Percentiles rank a stretch among this genome's conserved stretches.
Evolutionary conservation across 768 basidiomycete genomes (phyloP).

Genomic region (Tylopilus balloui): DNA sequence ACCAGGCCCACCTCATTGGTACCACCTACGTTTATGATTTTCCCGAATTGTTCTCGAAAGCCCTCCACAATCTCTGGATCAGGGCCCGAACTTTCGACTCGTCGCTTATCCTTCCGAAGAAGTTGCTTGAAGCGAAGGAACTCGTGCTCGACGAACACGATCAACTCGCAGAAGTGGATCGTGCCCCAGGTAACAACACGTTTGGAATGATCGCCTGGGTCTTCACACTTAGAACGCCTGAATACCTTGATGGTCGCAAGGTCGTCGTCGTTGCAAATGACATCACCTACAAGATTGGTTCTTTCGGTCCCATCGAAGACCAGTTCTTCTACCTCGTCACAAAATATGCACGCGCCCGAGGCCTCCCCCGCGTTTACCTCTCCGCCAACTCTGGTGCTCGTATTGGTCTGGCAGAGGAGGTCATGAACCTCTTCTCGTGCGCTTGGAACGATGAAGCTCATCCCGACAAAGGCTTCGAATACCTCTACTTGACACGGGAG

Average conservation of each 20-base stretch:
- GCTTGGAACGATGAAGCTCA: slow-evolving; percentile 80
- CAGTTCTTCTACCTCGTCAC: slow-evolving; percentile 95
- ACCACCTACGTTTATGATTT: slow-evolving; percentile 99
- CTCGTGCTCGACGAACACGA: slow-evolving; percentile 93
- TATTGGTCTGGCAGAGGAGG: slow-evolving; percentile 92
- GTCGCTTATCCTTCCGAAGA: slow-evolving; percentile 68
- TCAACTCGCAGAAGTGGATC: slow-evolving; percentile 82
- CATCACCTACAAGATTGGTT: slow-evolving; percentile 98
- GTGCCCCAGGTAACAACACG: slow-evolving; percentile 89
- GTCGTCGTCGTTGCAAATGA: slow-evolving; percentile 94
- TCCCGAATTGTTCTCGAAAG: slow-evolving; percentile 98
- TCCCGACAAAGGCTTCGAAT: slow-evolving; percentile 94
- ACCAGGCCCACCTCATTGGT: slow-evolving; percentile 96
- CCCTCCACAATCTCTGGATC: slow-evolving; percentile 89
- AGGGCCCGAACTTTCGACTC: slow-evolving; percentile 62
- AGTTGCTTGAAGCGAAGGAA: slow-evolving; percentile 78
- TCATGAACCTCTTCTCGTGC: slow-evolving; percentile 79
- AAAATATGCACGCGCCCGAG: slow-evolving; percentile 83
- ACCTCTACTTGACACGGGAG: slow-evolving; percentile 92
- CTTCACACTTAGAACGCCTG: slow-evolving; percentile 87
- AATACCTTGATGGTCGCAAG: slow-evolving; percentile 84
- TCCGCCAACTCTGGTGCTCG: slow-evolving; percentile 99
- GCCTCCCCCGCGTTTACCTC: slow-evolving; percentile 93
- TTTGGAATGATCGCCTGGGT: slow-evolving; percentile 99
- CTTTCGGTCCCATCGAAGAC: slow-evolving; percentile 94